Evolutionary conservation across 495 filamentous ascomycete genomes (phyloP), one percentile per base, ranked within the genome.

Genomic region (Sphaerosporella brunnea): DNA sequence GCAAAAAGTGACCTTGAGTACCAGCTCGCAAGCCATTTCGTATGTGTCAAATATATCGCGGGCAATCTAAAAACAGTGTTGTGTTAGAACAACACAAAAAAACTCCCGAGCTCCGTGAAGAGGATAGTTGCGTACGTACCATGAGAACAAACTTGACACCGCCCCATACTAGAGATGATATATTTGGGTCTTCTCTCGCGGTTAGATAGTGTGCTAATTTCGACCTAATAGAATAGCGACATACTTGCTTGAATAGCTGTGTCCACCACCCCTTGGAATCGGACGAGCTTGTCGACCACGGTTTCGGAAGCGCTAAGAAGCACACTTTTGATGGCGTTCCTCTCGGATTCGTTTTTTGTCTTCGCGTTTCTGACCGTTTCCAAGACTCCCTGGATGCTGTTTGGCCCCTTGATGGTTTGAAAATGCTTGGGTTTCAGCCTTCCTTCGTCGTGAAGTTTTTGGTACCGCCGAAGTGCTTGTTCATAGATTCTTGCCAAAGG

Each of bases 401-500:
- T 37, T 4, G 15, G 24, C 0, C 23, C 24, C 20, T 36, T 48
- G 36, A 48, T 32, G 2, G 39, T 7, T 19, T 35, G 34, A 10
- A 48, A 10, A 23, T 48, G 10, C 10, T 40, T 19, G 5, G 16
- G 11, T 30, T 47, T 47, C 25, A 47, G 30, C 30, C 28, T 47
- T 8, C 49, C n/a, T 16, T 70, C 38, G 64, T 66, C 45, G 55
- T 62, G 28, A 66, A 60, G 47, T 38, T 39, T n/a, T 41, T 28
- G 50, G 45, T 47, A 10, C 10, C 15, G 43, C 23, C 16, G 5
- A 21, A 50, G 38, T 8, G 46, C 48, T 4, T 50, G 11, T 10
- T 36, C 13, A 32, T 50, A 50, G 9, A 24, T 23, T 9, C 3
- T 16, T 30, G 32, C 26, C 24, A 45, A 25, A n/a, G 39, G n/a